These are phyloP conservation scores for Ricinus communis DNA, from an alignment of 345 rosid species.

Conservation along the genomic window DNA sequence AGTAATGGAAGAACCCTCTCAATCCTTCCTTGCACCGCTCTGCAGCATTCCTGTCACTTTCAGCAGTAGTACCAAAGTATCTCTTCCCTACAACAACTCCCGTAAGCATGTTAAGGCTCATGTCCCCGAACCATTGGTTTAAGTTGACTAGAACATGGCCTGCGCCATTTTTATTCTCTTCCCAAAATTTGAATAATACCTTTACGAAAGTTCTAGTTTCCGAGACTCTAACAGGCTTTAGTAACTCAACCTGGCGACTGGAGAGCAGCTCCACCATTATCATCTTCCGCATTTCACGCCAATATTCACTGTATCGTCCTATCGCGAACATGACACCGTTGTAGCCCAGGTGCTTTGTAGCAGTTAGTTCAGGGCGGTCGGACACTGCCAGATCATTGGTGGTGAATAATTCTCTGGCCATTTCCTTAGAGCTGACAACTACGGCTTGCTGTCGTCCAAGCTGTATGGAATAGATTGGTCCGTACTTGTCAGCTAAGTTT, in stretches of 20 bases:
- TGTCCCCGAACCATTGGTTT: slow-evolving; percentile 33
- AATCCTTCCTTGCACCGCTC: slow-evolving; percentile 18
- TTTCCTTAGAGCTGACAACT: background rate
- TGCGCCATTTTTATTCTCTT: background rate
- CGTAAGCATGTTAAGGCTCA: slow-evolving; percentile 27
- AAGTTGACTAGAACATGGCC: slow-evolving; percentile 28
- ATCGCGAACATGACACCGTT: slow-evolving; percentile 11
- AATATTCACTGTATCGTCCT: background rate
- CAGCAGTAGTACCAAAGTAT: slow-evolving; percentile 13
- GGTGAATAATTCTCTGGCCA: background rate
- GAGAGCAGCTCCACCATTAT: slow-evolving; percentile 1
- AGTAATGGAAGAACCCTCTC: slow-evolving; percentile 1
- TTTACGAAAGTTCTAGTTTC: slow-evolving; percentile 2
- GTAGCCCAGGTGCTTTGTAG: background rate
- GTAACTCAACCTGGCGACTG: slow-evolving; percentile 15
- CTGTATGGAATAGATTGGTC: background rate
- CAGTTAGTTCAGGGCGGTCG: background rate
- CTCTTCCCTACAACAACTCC: slow-evolving; percentile 40
- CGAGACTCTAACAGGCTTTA: slow-evolving; percentile 7
- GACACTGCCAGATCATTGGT: background rate
- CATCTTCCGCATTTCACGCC: slow-evolving; percentile 24
- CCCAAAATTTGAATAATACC: slow-evolving; percentile 7
- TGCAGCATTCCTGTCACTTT: slow-evolving; percentile 19
- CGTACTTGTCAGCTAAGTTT: background rate
- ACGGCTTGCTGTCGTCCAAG: background rate